Evolutionary conservation across 2,329 filamentous ascomycete species (phyloP), one percentile per base, ranked within the genome.

Genomic region (Xylaria hypoxylon): DNA sequence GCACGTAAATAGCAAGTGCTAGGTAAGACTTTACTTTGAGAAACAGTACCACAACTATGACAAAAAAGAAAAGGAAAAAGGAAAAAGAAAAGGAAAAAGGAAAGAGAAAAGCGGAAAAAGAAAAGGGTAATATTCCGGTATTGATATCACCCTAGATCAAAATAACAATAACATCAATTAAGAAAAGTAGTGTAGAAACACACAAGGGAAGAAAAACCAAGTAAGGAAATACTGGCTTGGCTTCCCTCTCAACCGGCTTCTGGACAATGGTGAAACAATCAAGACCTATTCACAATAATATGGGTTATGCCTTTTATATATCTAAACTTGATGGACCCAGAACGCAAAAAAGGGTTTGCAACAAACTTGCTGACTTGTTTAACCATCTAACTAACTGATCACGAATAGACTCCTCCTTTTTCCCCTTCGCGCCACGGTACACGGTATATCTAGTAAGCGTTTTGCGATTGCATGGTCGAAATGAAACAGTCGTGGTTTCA

Each of bases 281-380:
- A 22, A 28, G 17, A 45, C 45, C 11, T 48, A 28, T 56, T 50
- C 53, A 13, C 35, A 62, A 58, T 38, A 48, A 45, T 48, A 53
- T 22, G 28, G n/a, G 45, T 35, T 48, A 48, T 52, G 40, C 47
- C 59, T 35, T 48, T 62, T 48, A 48, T 45, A 55, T 59, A 55
- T 62, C 64, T 59, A 66, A 59, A 48, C 8, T 53, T 65, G 45
- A 13, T 61, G 33, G 28, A 45, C 53, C 35, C 58, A 62, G 33
- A 61, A 59, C n/a, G 24, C 55, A 55, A 26, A 26, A 58, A 58
- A 44, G 5, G 24, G 42, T 62, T 47, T 45, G 24, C 48, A 15
- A 59, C 19, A 56, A 52, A 52, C 38, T 24, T 53, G 40, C 24
- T 35, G 24, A 35, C 28, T 48, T 62, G n/a, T 45, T 58, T 42